Evolutionary conservation across 2,329 filamentous ascomycete species (phyloP).

Genomic region (Akanthomyces lecanii): DNA sequence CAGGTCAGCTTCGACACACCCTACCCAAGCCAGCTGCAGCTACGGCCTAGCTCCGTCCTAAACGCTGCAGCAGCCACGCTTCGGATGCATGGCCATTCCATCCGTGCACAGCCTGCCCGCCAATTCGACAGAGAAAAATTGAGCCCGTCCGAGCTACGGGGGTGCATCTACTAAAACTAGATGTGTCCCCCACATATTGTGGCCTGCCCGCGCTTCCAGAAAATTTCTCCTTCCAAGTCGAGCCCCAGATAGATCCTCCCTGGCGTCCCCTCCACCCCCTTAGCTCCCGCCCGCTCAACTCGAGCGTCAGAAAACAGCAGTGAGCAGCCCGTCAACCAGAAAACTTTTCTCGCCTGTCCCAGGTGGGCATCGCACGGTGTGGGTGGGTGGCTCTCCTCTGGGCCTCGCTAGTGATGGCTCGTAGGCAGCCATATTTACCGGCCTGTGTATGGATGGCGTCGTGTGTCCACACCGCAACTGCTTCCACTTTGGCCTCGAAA

Average conservation of each 20-base stretch:
- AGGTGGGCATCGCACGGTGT: background rate
- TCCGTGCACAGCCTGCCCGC: background rate
- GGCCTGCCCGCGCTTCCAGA: constrained; percentile 2
- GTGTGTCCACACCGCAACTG: constrained; percentile 6
- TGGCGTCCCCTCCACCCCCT: background rate
- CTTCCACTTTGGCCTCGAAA: constrained; percentile 8
- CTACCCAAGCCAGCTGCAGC: background rate
- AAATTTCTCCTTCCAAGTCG: constrained; percentile 15
- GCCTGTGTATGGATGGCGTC: constrained; percentile 8
- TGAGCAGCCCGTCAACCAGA: background rate
- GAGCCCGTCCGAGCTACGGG: background rate
- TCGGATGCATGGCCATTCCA: constrained; percentile 1
- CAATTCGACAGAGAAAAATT: background rate
- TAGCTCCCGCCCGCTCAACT: background rate
- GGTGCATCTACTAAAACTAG: constrained; percentile 8
- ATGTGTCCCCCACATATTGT: constrained; percentile 3
- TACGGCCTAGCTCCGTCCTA: background rate
- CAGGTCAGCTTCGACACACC: constrained; percentile 6
- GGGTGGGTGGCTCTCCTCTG: constrained; percentile 1
- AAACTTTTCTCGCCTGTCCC: constrained; percentile 11
- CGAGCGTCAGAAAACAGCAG: background rate
- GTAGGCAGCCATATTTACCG: constrained; percentile 16
- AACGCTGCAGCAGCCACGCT: constrained; percentile 9
- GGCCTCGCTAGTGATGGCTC: background rate
- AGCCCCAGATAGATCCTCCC: constrained; percentile 5